Evolutionary conservation across 306 rosid species (phyloP), one percentile per base, ranked within the genome.

Genomic region (Rosa multiflora): DNA sequence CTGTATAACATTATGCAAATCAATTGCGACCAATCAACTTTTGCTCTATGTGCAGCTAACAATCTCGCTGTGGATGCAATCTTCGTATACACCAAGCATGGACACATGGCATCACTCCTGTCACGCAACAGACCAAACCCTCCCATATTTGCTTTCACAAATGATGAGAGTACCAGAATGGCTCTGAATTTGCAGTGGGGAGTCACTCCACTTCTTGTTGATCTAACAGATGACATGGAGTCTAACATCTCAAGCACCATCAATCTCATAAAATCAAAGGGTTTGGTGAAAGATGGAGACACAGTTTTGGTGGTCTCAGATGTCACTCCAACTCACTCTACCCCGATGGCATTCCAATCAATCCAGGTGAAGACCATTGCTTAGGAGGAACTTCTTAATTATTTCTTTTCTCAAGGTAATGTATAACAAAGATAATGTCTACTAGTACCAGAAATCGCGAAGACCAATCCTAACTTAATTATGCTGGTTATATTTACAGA

Each of bases 31-130:
- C 46, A 59, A 52, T 70, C 35, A 59, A 20, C 17, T 5, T 56
- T 6, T 51, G 6, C 76, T 81, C 20, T 70, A 3, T 79, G 5
- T 88, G 92, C 91, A 94, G 99, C 97, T 20, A 92, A 94, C 90
- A 89, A 87, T 76, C 97, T 94, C 67, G 96, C 92, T 1, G 97
- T 92, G 81, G 97, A 92, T 79, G 97, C 97, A 42, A 94, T 94
- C 74, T 94, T 94, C 79, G 99, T 88, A 11, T 88, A 85, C 88
- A 94, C 97, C 43, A 91, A 85, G 76, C 90, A 87, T 26, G 99
- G 97, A 14, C 78, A 89, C 79, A 91, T 92, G 99, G 99, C 99
- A 23, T 92, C 97, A 17, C 90, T 94, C 35, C 78, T 94, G 58
- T 94, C 97, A 4, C 86, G 97, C 5, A 91, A 87, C 80, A 94